Conservation (phyloP, 352 stramenopile genomes). For the Phytophthora quininea region DNA sequence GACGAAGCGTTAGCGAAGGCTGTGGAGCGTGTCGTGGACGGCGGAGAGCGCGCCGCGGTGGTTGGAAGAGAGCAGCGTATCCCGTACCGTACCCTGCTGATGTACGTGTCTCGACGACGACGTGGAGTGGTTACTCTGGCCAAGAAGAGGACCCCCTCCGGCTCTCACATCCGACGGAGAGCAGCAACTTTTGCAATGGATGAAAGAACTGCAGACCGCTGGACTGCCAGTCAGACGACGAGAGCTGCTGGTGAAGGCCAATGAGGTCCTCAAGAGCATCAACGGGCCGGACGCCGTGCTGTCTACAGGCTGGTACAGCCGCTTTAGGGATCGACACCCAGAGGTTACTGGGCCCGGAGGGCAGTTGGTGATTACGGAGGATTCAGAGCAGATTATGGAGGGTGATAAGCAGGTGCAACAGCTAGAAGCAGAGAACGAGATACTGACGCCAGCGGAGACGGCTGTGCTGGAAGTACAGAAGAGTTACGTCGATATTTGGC, state of each 20-base stretch:
- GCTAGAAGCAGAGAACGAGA: conserved; percentile 1
- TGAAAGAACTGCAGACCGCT: conserved; percentile 13
- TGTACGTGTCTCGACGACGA: conserved; percentile 20
- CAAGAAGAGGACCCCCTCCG: conserved; percentile 16
- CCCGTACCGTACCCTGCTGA: conserved; percentile 25
- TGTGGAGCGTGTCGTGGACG: conserved; percentile 23
- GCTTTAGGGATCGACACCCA: conserved; percentile 20
- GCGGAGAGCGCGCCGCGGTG: conserved; percentile 12
- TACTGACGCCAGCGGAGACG: conserved; percentile 16
- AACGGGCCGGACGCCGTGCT: conserved; percentile 10
- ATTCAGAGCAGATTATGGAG: background rate
- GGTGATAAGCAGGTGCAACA: background rate
- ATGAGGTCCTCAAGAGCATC: conserved; percentile 9
- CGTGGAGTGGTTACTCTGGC: conserved; percentile 10
- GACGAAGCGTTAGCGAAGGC: conserved; percentile 11
- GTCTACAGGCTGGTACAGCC: conserved; percentile 25
- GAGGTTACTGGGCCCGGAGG: conserved; percentile 21
- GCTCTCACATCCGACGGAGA: conserved; percentile 15
- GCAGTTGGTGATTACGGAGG: conserved; percentile 5
- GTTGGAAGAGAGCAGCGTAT: conserved; percentile 18
- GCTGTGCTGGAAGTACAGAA: conserved; percentile 21
- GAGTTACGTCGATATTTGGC: conserved; percentile 21
- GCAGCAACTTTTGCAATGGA: conserved; percentile 20
- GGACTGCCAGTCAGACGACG: conserved; percentile 19
- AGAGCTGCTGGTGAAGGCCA: conserved; percentile 25